Evolutionary conservation across 202 grass and related monocot species (phyloP), one percentile per base, ranked within the genome.

Genomic region (Digitaria exilis): DNA sequence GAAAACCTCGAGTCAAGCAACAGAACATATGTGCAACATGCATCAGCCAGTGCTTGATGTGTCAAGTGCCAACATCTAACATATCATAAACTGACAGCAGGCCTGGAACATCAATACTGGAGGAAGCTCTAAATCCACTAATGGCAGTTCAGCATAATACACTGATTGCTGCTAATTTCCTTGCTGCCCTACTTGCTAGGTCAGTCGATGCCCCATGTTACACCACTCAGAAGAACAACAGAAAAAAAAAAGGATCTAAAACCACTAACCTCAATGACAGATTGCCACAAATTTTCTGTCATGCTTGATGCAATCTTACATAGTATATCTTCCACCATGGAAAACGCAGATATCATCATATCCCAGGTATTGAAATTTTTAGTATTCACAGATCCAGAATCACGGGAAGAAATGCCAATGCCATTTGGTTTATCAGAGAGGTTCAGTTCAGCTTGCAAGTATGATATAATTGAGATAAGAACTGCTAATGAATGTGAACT

Each of bases 261-360:
- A 80, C 58, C 69, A 79, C 90, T 88, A 41, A 97, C 95, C 90
- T 93, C 86, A 78, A 93, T 35, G 74, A 88, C 76, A 24, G 88
- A 93, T 30, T 88, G 90, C 95, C 95, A 97, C 72, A 91, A 87
- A 88, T 91, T 73, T 79, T 71, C 76, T 7, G 84, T 71, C 15
- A 97, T 70, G 76, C 72, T 92, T 75, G 95, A 90, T 70, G 86
- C 90, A 80, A 67, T 82, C 80, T 57, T 84, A 84, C 52, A 82
- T 71, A 93, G 61, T 85, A 89, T 79, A 89, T 94, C 87, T 88
- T 90, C 89, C 51, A 93, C 30, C 87, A 89, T 80, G 22, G 88
- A 93, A 90, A 97, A 84, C 84, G 92, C 84, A 83, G 88, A 85
- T 81, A 84, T 91, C 85, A 93, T 77, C 92, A 91, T 87, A 86